Conservation (phyloP, 1,139 yeast genomes). For the Torulaspora globosa region DNA sequence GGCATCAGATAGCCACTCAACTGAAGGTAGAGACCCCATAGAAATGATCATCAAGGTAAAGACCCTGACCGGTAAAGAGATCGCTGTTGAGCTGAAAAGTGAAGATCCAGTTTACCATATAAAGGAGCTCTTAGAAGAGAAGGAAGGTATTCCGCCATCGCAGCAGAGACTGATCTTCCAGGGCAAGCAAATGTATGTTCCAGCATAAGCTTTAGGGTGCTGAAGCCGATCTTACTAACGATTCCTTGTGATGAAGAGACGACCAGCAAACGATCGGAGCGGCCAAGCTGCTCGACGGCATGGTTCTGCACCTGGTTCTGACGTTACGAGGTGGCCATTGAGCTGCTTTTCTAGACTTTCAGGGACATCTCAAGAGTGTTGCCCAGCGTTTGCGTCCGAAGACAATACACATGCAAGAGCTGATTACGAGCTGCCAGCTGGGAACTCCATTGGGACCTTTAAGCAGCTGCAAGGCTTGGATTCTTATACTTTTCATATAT, state of each 20-base stretch:
- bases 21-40: not conserved
- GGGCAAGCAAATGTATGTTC: conserved; percentile 76
- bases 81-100: conserved; percentile 75
- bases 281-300: conserved; percentile 66
- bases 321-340: conserved; percentile 78
- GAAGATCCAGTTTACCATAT: conserved; percentile 69
- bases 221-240: conserved; percentile 14
- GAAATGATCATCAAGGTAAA: conserved; percentile 36
- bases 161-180: conserved; percentile 89
- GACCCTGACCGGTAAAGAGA: conserved; percentile 76
- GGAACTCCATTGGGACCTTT: not conserved
- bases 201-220: not conserved
- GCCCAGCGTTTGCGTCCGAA: not conserved
- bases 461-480: not conserved
- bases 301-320: conserved; percentile 81
- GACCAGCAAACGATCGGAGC: conserved; percentile 67
- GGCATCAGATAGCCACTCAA: not conserved
- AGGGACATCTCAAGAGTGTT: not conserved
- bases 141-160: conserved; percentile 95
- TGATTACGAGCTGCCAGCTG: not conserved
- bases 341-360: not conserved
- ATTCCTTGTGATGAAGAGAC: conserved; percentile 40
- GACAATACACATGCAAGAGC: not conserved
- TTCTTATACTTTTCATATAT: not conserved
- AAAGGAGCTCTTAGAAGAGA: conserved; percentile 92